Conservation (phyloP, 2,329 filamentous ascomycete species). For the Penicillium sp. region DNA sequence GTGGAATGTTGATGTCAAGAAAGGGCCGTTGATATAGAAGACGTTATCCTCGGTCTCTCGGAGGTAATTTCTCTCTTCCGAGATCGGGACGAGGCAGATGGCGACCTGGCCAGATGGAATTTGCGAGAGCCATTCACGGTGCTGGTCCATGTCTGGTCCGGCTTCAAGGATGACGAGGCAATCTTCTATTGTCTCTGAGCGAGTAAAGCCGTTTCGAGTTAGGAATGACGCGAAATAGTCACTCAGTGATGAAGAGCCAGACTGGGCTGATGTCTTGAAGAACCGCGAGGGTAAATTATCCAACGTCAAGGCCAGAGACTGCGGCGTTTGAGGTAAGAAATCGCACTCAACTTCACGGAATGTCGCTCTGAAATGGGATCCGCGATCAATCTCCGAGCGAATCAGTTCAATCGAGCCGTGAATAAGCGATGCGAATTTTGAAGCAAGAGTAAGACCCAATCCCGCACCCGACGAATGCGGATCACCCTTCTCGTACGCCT, state of each 20-base stretch:
- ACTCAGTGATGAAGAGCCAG: not conserved
- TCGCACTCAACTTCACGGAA: conserved; percentile 11
- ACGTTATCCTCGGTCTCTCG: conserved; percentile 3
- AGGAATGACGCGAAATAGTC: conserved; percentile 1
- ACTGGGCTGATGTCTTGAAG: not conserved
- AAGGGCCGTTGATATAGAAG: conserved; percentile 10
- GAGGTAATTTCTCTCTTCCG: not conserved
- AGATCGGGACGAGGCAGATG: conserved; percentile 11
- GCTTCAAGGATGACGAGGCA: conserved; percentile 12
- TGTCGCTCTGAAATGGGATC: conserved; percentile 19
- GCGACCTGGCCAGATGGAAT: conserved; percentile 4
- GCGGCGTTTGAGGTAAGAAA: not conserved
- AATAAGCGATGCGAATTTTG: conserved; percentile 16
- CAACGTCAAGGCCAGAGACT: not conserved
- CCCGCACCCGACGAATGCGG: conserved; percentile 18
- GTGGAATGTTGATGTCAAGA: not conserved
- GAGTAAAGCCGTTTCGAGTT: not conserved
- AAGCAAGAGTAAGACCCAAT: conserved; percentile 18
- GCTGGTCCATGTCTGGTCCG: conserved; percentile 2
- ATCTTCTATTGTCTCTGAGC: conserved; percentile 4
- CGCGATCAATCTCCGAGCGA: conserved; percentile 9
- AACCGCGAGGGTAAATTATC: not conserved
- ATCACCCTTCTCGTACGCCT: conserved; percentile 17
- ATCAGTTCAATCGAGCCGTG: conserved; percentile 15
- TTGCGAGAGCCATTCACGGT: not conserved